A percentile compares a stretch with the other conserved stretches of the same genome.
These are phyloP conservation scores for Cordyceps tenuipes DNA, from an alignment of 2,329 filamentous ascomycete genomes.

Conservation along the genomic window DNA sequence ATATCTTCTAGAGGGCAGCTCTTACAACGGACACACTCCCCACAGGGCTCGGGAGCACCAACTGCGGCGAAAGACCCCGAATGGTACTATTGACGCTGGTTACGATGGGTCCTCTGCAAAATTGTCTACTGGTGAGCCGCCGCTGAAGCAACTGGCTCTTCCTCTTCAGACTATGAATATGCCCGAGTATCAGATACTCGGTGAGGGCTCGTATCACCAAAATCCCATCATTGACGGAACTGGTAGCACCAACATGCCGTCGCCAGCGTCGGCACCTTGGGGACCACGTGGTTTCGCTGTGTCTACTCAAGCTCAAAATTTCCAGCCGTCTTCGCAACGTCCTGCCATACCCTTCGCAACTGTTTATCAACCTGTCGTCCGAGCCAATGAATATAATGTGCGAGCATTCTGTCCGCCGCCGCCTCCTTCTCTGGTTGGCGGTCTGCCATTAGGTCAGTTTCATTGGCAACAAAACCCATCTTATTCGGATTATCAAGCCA, in stretches of 20 bases:
- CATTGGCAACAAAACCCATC: constrained; percentile 16
- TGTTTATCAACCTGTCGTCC: constrained; percentile 25
- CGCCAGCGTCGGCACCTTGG: not conserved
- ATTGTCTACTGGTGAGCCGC: constrained; percentile 63
- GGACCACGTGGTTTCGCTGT: not conserved
- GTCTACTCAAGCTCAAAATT: not conserved
- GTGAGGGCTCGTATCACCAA: not conserved
- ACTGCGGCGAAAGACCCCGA: constrained; percentile 84
- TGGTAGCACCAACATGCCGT: not conserved
- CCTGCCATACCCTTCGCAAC: not conserved
- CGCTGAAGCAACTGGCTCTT: constrained; percentile 75
- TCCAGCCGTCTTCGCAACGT: not conserved
- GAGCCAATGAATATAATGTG: constrained; percentile 29
- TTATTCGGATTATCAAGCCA: constrained; percentile 2
- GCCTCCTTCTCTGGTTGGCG: constrained; percentile 23
- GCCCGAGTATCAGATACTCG: not conserved
- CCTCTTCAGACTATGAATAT: constrained; percentile 33
- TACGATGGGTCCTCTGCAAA: constrained; percentile 80
- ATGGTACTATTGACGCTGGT: constrained; percentile 82
- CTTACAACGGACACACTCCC: constrained; percentile 17
- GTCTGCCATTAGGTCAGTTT: constrained; percentile 23
- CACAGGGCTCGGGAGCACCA: constrained; percentile 55
- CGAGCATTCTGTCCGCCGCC: constrained; percentile 31
- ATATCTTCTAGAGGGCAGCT: not conserved
- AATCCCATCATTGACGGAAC: not conserved